Evolutionary conservation across 345 rosid genomes (phyloP).

Genomic region (Turnera subulata): DNA sequence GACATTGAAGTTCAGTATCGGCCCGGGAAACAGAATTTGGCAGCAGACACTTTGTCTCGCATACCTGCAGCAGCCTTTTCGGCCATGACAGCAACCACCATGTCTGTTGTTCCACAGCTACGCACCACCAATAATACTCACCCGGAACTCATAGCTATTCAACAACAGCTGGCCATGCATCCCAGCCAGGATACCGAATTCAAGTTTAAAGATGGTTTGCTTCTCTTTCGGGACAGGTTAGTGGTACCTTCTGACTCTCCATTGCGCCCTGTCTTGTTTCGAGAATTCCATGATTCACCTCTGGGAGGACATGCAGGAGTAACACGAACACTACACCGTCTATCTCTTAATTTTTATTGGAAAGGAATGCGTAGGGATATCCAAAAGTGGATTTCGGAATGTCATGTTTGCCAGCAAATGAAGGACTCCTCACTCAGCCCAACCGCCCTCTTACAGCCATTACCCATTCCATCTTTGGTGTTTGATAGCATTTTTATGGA

Average conservation of each 20-base stretch:
- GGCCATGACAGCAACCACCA: neutral
- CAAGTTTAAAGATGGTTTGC: too few species aligned
- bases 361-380: neutral
- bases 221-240: too few species aligned
- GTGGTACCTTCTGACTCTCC: too few species aligned
- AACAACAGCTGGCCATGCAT: too few species aligned
- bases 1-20: neutral
- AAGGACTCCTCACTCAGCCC: neutral
- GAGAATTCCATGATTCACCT: too few species aligned
- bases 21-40: neutral
- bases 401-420: neutral
- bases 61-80: neutral
- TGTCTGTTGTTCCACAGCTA: neutral
- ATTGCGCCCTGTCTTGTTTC: too few species aligned
- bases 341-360: neutral
- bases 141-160: too few species aligned
- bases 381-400: neutral
- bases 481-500: neutral
- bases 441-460: neutral
- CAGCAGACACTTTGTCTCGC: neutral
- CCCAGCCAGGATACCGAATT: neutral
- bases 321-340: too few species aligned
- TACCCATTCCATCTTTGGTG: neutral
- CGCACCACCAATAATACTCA: too few species aligned
- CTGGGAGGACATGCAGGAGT: too few species aligned